Percentiles rank a stretch among this genome's conserved stretches.
Evolutionary conservation across 805 yeast genomes (phyloP).

Genomic region (Spathaspora girioi): DNA sequence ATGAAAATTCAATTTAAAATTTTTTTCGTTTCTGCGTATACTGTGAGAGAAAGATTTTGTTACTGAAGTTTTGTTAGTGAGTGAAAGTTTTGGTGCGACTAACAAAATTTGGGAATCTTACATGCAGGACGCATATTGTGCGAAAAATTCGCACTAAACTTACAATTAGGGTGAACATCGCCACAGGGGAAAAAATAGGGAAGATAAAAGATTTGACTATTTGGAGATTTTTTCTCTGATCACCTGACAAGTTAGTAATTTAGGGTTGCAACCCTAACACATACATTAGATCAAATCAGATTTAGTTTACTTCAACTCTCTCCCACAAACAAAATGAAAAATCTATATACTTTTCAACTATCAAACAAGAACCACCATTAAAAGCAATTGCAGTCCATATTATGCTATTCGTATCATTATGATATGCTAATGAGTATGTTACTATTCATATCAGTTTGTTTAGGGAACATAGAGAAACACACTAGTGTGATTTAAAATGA

Average conservation of each 20-base stretch:
- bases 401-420: no score
- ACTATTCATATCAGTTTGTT: background rate
- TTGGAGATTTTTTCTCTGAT: background rate
- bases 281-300: no score
- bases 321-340: background rate
- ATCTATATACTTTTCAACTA: no score
- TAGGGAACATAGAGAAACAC: background rate
- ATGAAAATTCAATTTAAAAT: background rate
- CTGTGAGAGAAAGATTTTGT: background rate
- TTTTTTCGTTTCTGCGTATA: background rate
- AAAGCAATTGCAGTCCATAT: no score
- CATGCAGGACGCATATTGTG: background rate
- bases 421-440: background rate
- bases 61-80: background rate
- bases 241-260: background rate
- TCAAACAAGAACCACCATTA: no score
- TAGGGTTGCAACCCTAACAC: background rate
- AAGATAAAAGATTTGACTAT: no score
- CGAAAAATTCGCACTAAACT: background rate
- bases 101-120: background rate
- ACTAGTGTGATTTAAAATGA: conserved; percentile 18
- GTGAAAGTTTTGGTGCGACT: background rate
- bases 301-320: background rate
- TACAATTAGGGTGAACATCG: background rate
- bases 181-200: background rate